Evolutionary conservation across 371 early-diverging fungal genomes (phyloP), one percentile per base, ranked within the genome.

Genomic region (Umbelopsis sp.): DNA sequence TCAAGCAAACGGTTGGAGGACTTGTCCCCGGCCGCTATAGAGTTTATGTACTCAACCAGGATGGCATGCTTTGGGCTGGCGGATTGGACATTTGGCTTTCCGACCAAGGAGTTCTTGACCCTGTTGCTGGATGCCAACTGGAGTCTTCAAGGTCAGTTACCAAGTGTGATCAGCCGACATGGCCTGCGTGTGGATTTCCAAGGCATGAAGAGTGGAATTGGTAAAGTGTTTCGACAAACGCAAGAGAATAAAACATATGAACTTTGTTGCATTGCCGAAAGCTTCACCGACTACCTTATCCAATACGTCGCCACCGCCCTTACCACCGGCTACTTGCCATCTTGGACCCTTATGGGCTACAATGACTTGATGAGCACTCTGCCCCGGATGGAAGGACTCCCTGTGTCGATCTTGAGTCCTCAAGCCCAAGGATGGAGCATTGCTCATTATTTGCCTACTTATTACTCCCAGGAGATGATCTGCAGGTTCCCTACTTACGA

Each of bases 231-330:
- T 52, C 52, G 32, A 52, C n/a, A 24, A 52, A 12, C 22, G 3
- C 7, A 11, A 3, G 52, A 52, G 22, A 52, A 20, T 25, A 22
- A 29, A 4, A 29, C 7, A 2, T 52, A 52, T 52, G 24, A 52
- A 52, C 22, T 52, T 24, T 24, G 24, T 0, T 52, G 52, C 24
- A 7, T 52, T 3, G 52, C 52, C n/a, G 52, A 52, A 52, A 52
- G 52, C 52, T 52, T 52, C 52, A 52, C 52, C 22, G 52, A 52
- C 22, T 52, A 52, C 22, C 22, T 52, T 20, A 52, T 52, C 22
- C 52, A 52, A 24, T 52, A 52, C 29, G 52, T 29, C 29, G 29
- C 29, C 4, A 29, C 29, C 29, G 29, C 29, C 29, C 0, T 29
- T 29, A 29, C 29, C 29, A 29, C 29, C 29, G 29, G 29, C 4